A percentile compares a stretch with the other conserved stretches of the same genome.
These are phyloP conservation scores for Alternaria gaisen DNA, from an alignment of 2,329 filamentous ascomycete genomes.

Conservation along the genomic window DNA sequence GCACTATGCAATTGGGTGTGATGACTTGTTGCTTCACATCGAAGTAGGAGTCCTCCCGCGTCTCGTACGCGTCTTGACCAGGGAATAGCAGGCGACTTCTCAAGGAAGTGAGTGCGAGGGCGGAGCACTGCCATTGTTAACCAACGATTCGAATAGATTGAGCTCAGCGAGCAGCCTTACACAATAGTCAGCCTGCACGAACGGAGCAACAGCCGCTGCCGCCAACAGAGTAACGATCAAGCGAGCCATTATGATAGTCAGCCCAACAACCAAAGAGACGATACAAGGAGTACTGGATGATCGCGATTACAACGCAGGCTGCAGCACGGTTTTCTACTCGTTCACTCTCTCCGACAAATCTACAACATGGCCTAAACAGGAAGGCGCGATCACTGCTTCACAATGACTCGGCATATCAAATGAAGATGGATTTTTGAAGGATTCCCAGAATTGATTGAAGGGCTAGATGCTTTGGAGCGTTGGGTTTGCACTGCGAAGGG, in stretches of 20 bases:
- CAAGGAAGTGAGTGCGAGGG: slow-evolving; percentile 16
- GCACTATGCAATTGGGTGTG: slow-evolving; percentile 35
- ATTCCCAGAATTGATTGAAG: not conserved
- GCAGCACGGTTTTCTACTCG: not conserved
- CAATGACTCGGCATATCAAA: not conserved
- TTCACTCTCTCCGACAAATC: not conserved
- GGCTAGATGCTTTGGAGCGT: not conserved
- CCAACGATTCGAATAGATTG: not conserved
- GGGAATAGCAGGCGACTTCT: slow-evolving; percentile 23
- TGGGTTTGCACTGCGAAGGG: not conserved
- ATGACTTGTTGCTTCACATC: slow-evolving; percentile 32
- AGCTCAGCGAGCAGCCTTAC: slow-evolving; percentile 2
- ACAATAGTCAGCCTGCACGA: slow-evolving; percentile 13
- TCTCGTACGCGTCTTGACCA: slow-evolving; percentile 21
- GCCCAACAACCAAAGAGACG: not conserved
- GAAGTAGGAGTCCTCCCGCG: slow-evolving; percentile 30
- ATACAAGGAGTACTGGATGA: not conserved
- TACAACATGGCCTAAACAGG: not conserved
- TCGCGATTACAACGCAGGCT: not conserved
- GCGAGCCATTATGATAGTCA: slow-evolving; percentile 6
- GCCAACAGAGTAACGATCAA: slow-evolving; percentile 15
- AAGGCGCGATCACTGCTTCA: not conserved
- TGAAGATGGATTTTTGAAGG: not conserved
- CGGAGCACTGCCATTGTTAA: slow-evolving; percentile 14
- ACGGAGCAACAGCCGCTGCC: slow-evolving; percentile 14